These are phyloP conservation scores for Mycena vulgaris DNA, from an alignment of 768 basidiomycete species.

Conservation along the genomic window DNA sequence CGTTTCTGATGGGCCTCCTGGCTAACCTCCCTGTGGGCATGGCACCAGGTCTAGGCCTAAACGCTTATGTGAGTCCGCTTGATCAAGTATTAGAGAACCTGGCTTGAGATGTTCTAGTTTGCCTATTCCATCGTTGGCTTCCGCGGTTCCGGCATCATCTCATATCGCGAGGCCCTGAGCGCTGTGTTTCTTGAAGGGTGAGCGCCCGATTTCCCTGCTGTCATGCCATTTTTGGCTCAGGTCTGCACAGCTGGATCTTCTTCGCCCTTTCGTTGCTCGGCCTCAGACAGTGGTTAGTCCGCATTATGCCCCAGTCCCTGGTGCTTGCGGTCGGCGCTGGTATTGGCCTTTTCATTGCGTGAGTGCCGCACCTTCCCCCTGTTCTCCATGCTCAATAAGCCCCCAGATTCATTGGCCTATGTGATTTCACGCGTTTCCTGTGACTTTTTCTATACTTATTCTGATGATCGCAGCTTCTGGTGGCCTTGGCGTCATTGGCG, in stretches of 20 bases:
- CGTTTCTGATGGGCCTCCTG: conserved; percentile 86
- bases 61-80: conserved; percentile 75
- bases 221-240: conserved; percentile 10
- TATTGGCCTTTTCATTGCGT: conserved; percentile 92
- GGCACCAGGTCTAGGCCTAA: conserved; percentile 89
- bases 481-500: conserved; percentile 85
- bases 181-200: conserved; percentile 93
- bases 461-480: conserved; percentile 65
- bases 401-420: conserved; percentile 78
- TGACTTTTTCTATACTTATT: conserved; percentile 13
- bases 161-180: conserved; percentile 84
- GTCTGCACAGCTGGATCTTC: conserved; percentile 78
- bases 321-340: conserved; percentile 89
- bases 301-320: conserved; percentile 90
- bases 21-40: conserved; percentile 93
- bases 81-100: not conserved
- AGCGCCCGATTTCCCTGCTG: conserved; percentile 39
- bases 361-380: conserved; percentile 46
- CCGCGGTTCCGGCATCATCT: conserved; percentile 81
- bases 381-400: conserved; percentile 23
- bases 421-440: conserved; percentile 52
- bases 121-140: conserved; percentile 91
- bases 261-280: conserved; percentile 85
- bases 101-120: conserved; percentile 63
- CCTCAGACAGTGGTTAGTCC: conserved; percentile 90